Evolutionary conservation across 208 protist genomes (phyloP).

Genomic region (Leishmania braziliensis): DNA sequence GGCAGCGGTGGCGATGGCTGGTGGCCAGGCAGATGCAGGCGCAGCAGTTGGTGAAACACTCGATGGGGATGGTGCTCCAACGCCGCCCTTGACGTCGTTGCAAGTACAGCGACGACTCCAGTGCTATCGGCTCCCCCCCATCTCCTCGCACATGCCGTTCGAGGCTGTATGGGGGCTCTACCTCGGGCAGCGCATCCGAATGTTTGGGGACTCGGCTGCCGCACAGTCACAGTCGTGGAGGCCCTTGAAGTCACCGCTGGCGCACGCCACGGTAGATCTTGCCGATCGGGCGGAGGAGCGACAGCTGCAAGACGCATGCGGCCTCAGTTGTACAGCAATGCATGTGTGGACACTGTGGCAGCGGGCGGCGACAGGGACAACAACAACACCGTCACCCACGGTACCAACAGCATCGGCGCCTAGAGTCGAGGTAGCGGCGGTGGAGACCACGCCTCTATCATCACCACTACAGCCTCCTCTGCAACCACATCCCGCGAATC

Average conservation of each 20-base stretch:
- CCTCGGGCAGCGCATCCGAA: slow-evolving; percentile 10
- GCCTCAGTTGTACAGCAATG: slow-evolving; percentile 20
- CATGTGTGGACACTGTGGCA: slow-evolving; percentile 24
- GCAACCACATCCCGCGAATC: background rate
- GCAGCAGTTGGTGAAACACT: background rate
- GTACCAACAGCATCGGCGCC: slow-evolving; percentile 9
- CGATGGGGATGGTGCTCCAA: background rate
- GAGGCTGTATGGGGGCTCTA: slow-evolving; percentile 14
- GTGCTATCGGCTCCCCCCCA: slow-evolving; percentile 5
- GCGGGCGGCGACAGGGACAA: background rate
- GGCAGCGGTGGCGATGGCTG: background rate
- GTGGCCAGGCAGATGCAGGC: background rate
- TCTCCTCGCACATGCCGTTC: slow-evolving; percentile 5
- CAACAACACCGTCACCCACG: background rate
- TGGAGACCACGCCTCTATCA: background rate
- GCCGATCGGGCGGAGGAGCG: background rate
- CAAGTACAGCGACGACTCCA: slow-evolving; percentile 1
- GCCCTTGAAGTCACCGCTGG: background rate
- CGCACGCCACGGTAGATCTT: background rate
- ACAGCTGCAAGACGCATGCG: slow-evolving; percentile 1
- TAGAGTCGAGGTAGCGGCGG: background rate
- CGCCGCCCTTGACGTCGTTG: slow-evolving; percentile 4
- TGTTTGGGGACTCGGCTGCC: background rate
- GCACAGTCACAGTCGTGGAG: background rate
- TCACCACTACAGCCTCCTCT: background rate